A percentile compares a stretch with the other conserved stretches of the same genome.
phyloP scores from a whole-genome alignment of 2,329 filamentous ascomycete genomes.

The Akanthomyces uredinophilus region DNA sequence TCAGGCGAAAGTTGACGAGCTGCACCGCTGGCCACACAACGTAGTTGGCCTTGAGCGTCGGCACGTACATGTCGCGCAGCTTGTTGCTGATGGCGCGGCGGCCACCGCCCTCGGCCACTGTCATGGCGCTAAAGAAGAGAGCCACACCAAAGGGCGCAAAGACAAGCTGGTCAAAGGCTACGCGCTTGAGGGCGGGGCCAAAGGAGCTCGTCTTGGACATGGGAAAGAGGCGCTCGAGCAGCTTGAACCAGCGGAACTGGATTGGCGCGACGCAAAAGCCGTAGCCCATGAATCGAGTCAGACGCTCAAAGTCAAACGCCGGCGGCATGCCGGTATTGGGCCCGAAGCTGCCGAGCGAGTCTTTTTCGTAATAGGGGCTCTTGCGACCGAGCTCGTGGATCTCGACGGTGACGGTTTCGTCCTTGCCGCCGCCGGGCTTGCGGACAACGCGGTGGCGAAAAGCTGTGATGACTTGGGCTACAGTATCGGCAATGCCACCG shows the following conservation, averaged over 20 bases:
- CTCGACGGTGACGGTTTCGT: conserved; percentile 77
- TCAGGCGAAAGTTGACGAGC: conserved; percentile 90
- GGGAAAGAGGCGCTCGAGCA: conserved; percentile 77
- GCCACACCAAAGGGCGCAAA: conserved; percentile 87
- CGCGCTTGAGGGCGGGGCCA: conserved; percentile 77
- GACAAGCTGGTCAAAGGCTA: conserved; percentile 86
- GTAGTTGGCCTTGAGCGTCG: conserved; percentile 92
- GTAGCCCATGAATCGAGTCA: conserved; percentile 95
- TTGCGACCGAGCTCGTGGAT: conserved; percentile 83
- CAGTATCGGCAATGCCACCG: conserved; percentile 91
- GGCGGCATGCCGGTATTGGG: conserved; percentile 52
- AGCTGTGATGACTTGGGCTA: conserved; percentile 87
- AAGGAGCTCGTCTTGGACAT: conserved; percentile 72
- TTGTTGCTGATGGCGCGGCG: conserved; percentile 74
- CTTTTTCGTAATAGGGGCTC: conserved; percentile 59
- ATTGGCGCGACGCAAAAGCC: conserved; percentile 93
- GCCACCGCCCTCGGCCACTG: conserved; percentile 86
- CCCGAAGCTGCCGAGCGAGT: conserved; percentile 55
- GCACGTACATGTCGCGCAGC: conserved; percentile 88
- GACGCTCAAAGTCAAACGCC: conserved; percentile 90
- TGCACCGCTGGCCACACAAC: conserved; percentile 94
- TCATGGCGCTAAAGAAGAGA: conserved; percentile 95
- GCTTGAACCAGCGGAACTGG: conserved; percentile 93
- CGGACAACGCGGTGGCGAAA: conserved; percentile 63
- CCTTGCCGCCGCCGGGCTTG: conserved; percentile 57